These are phyloP conservation scores for Verticillium isaacii DNA, from an alignment of 2,329 filamentous ascomycete genomes.

Conservation along the genomic window DNA sequence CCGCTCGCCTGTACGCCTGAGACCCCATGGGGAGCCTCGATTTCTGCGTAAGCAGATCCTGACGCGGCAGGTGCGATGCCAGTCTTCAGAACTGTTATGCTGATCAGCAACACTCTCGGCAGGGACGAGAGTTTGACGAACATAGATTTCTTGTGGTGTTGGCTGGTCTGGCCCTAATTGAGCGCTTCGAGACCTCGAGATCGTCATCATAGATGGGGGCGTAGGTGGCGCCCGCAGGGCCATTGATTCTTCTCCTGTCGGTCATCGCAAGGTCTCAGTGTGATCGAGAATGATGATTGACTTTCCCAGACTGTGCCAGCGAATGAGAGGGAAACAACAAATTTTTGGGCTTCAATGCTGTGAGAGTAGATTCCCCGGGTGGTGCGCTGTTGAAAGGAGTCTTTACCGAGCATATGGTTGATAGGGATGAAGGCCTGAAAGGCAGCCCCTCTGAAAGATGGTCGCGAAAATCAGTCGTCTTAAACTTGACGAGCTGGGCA, in stretches of 20 bases:
- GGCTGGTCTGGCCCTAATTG: slow-evolving; percentile 56
- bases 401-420: neutral
- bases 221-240: slow-evolving; percentile 70
- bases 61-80: slow-evolving; percentile 90
- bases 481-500: neutral
- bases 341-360: too few species aligned
- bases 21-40: slow-evolving; percentile 43
- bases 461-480: neutral
- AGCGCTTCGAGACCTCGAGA: slow-evolving; percentile 36
- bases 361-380: too few species aligned
- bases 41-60: slow-evolving; percentile 82
- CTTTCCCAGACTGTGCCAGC: neutral
- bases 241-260: slow-evolving; percentile 87
- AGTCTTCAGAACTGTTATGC: slow-evolving; percentile 73
- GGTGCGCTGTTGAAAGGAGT: too few species aligned
- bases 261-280: slow-evolving; percentile 50
- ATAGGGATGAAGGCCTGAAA: neutral
- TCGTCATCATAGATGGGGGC: slow-evolving; percentile 65
- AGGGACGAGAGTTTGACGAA: slow-evolving; percentile 37
- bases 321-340: neutral
- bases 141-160: slow-evolving; percentile 82
- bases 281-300: neutral
- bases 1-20: slow-evolving; percentile 50
- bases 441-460: neutral
- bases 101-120: slow-evolving; percentile 9